Conservation (phyloP, 192 early-diverging fungal genomes). For the Linnemannia hyalina region DNA sequence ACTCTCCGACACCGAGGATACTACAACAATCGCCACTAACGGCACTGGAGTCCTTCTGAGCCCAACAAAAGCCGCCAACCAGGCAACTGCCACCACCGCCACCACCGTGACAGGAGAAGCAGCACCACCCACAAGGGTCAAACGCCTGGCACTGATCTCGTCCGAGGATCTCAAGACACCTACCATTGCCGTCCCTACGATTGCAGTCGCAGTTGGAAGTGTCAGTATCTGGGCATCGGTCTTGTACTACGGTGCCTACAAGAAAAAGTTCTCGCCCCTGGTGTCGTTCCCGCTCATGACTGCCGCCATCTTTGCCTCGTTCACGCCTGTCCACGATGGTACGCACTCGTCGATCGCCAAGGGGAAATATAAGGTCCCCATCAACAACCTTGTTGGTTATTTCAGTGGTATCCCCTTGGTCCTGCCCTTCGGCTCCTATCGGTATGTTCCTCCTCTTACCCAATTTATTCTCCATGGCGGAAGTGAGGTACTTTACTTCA, state of each 20-base stretch:
- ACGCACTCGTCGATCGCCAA: slow-evolving; percentile 47
- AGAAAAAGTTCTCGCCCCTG: slow-evolving; percentile 33
- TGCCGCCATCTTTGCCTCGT: slow-evolving; percentile 37
- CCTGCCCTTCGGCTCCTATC: slow-evolving; percentile 27
- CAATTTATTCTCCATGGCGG: too few species aligned
- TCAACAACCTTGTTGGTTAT: slow-evolving; percentile 43
- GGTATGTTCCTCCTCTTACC: neutral
- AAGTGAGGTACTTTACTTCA: too few species aligned
- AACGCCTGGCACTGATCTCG: slow-evolving; percentile 33
- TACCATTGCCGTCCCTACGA: slow-evolving; percentile 42
- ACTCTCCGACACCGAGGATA: neutral
- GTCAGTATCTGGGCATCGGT: slow-evolving; percentile 26
- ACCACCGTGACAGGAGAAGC: neutral
- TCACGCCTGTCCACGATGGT: slow-evolving; percentile 48
- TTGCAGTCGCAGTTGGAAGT: slow-evolving; percentile 37
- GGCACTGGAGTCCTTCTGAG: slow-evolving; percentile 2
- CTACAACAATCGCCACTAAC: neutral
- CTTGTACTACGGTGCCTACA: slow-evolving; percentile 40
- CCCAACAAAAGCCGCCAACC: slow-evolving; percentile 5
- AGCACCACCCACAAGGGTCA: neutral
- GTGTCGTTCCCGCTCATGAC: slow-evolving; percentile 41
- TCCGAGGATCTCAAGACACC: slow-evolving; percentile 51
- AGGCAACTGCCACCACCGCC: neutral
- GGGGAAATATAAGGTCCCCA: slow-evolving; percentile 27
- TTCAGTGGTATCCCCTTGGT: slow-evolving; percentile 28